Evolutionary conservation across 371 early-diverging fungal species (phyloP), one percentile per base, ranked within the genome.

Genomic region (Mortierella sp.): DNA sequence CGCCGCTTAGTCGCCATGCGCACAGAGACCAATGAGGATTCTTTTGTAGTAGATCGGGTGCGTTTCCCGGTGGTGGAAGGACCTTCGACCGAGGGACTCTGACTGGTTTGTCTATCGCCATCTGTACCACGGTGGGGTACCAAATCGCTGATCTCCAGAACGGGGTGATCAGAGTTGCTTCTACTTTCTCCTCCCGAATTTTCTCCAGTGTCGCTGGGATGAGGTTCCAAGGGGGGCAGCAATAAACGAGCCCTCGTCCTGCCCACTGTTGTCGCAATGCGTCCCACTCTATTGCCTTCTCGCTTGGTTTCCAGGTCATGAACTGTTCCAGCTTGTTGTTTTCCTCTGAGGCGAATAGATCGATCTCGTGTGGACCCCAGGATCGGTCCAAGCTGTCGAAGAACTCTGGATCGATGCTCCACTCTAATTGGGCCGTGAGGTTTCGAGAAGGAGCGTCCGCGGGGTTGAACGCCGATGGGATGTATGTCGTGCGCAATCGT

Each of bases 161-260:
- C 1, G 67, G 67, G 1, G 67, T 60, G 59, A 67, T 60, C 43
- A 67, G 21, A 15, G 67, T 67, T 12, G 67, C 56, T 2, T 18
- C 26, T 45, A 60, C 53, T 14, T 23, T 29, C 44, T 64, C 46
- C 45, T 43, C 56, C 3, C 64, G 65, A 48, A 65, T 48, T 37
- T 61, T 68, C 57, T 68, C 57, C 19, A 68, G 43, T 16, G 55
- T 29, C 15, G 50, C 56, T 30, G 68, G 62, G 30, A 68, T 25
- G 29, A 68, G 48, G n/a, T 68, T 68, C 68, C 68, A 62, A 7
- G 68, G 68, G 1, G 68, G 68, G 62, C 68, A 68, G 23, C 46
- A 47, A 19, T 57, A 37, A 19, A 23, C 23, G 4, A 1, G 16
- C 3, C 37, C 58, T 37, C 18, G 37, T 37, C 19, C 37, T 37